Evolutionary conservation across 768 basidiomycete genomes (phyloP).

Genomic region (Leccinum subtestaceum): DNA sequence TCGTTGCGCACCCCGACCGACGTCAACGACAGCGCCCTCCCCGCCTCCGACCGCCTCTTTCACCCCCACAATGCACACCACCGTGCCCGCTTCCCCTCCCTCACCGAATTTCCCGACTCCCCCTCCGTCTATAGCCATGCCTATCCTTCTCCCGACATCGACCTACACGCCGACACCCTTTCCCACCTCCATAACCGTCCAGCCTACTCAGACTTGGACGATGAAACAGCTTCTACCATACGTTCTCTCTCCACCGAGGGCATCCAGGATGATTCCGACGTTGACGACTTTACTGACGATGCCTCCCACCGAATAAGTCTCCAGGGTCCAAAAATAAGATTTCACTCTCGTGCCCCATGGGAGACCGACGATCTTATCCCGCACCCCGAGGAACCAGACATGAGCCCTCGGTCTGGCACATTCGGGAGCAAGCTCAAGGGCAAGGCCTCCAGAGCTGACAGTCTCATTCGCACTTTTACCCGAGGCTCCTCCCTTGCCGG

Average conservation of each 20-base stretch:
- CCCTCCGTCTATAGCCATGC: slow-evolving; percentile 67
- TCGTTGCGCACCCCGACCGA: slow-evolving; percentile 32
- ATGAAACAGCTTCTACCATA: slow-evolving; percentile 38
- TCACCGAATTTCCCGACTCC: slow-evolving; percentile 61
- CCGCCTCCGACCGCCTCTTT: slow-evolving; percentile 49
- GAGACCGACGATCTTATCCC: slow-evolving; percentile 55
- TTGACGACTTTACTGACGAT: slow-evolving; percentile 42
- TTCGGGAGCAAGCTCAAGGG: slow-evolving; percentile 30
- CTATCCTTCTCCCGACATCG: slow-evolving; percentile 52
- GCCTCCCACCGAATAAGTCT: slow-evolving; percentile 58
- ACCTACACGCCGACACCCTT: slow-evolving; percentile 24
- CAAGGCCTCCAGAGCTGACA: slow-evolving; percentile 33
- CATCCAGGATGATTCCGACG: slow-evolving; percentile 34
- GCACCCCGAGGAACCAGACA: slow-evolving; percentile 47
- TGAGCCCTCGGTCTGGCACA: slow-evolving; percentile 31
- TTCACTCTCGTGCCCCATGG: slow-evolving; percentile 83
- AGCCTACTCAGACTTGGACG: slow-evolving; percentile 56
- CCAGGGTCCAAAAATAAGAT: slow-evolving; percentile 80
- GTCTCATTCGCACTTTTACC: slow-evolving; percentile 44
- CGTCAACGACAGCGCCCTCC: slow-evolving; percentile 28
- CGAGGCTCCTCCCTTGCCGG: slow-evolving; percentile 41
- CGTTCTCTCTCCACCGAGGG: slow-evolving; percentile 29
- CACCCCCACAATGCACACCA: slow-evolving; percentile 33
- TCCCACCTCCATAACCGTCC: slow-evolving; percentile 43
- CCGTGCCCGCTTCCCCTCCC: slow-evolving; percentile 49